These are phyloP conservation scores for Zygoascus flipseniorum DNA, from an alignment of 805 yeast genomes.

Conservation along the genomic window DNA sequence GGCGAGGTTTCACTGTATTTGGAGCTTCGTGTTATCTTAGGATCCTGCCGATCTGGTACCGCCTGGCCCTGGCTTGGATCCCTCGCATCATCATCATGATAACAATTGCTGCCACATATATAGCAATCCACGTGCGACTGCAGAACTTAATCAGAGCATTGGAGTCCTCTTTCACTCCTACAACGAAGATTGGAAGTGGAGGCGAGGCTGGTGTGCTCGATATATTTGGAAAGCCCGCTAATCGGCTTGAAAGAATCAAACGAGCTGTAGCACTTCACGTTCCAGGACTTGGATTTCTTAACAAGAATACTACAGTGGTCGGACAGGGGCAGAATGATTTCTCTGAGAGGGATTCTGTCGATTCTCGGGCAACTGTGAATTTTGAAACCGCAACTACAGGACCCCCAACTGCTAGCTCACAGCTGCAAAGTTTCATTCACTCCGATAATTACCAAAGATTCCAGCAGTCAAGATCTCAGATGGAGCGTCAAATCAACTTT, in stretches of 20 bases:
- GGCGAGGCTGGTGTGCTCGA: not conserved
- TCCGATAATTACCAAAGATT: constrained; percentile 50
- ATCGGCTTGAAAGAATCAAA: not conserved
- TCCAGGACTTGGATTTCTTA: constrained; percentile 1
- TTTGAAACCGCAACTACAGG: not conserved
- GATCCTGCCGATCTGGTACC: constrained; percentile 59
- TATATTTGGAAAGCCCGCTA: not conserved
- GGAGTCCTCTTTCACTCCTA: constrained; percentile 22
- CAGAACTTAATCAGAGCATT: constrained; percentile 20
- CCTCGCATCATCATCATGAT: constrained; percentile 63
- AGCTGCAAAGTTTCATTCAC: constrained; percentile 8
- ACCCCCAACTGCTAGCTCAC: not conserved
- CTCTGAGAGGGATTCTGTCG: not conserved
- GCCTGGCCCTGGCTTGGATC: constrained; percentile 67
- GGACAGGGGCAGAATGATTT: not conserved
- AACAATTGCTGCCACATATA: constrained; percentile 52
- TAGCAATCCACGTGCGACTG: constrained; percentile 64
- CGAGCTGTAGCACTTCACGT: not conserved
- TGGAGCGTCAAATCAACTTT: constrained; percentile 66
- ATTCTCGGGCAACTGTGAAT: not conserved
- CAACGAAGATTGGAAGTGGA: not conserved
- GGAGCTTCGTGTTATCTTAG: constrained; percentile 77
- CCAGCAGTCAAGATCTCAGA: constrained; percentile 51
- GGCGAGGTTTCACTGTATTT: constrained; percentile 40
- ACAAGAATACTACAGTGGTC: not conserved